A percentile compares a stretch with the other conserved stretches of the same genome.
Evolutionary conservation across 495 filamentous ascomycete species (phyloP).

Genomic region (Talaromyces nanjingensis): DNA sequence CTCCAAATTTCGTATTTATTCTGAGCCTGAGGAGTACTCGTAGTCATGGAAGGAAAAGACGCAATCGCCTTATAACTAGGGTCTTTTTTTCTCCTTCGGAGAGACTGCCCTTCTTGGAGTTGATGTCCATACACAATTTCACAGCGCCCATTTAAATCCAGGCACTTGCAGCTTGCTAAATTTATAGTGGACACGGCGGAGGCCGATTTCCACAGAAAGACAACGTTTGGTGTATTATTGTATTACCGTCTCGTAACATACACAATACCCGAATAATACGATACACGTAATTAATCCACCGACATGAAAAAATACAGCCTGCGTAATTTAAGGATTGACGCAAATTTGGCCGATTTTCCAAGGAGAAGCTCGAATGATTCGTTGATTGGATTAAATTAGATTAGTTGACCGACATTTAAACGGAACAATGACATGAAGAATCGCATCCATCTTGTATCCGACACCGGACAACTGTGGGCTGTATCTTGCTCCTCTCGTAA

Average conservation of each 20-base stretch:
- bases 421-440: background rate
- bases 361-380: background rate
- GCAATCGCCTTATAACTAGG: background rate
- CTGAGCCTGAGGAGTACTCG: background rate
- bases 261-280: background rate
- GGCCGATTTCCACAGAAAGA: background rate
- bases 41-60: background rate
- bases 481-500: background rate
- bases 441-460: background rate
- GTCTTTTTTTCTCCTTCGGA: background rate
- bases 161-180: background rate
- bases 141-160: background rate
- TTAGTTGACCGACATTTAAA: background rate
- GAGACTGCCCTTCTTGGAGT: background rate
- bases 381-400: background rate
- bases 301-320: background rate
- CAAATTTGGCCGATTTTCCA: background rate
- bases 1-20: background rate
- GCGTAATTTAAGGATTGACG: background rate
- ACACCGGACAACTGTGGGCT: background rate
- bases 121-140: background rate
- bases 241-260: background rate
- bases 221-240: background rate
- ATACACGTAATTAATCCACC: background rate
- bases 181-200: background rate